These are phyloP conservation scores for Aspergillus ellipticus DNA, from an alignment of 495 filamentous ascomycete genomes.

Conservation along the genomic window DNA sequence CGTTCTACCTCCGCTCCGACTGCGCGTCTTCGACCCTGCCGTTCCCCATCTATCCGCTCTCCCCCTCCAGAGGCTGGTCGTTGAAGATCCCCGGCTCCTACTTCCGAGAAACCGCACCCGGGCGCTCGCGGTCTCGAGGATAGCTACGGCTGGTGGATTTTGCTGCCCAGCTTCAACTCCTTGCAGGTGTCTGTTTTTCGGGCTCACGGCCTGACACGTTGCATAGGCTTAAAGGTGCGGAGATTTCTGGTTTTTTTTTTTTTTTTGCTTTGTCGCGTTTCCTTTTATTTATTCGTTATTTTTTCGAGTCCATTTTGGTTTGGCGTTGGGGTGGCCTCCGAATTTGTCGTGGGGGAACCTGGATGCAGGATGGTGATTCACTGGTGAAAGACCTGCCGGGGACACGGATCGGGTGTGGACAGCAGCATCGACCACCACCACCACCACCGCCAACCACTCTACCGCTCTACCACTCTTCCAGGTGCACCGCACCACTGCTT, in stretches of 20 bases:
- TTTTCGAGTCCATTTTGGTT: conserved; percentile 1
- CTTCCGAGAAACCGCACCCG: neutral
- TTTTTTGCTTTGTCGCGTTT: conserved; percentile 5
- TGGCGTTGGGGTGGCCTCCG: neutral
- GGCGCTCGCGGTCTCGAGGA: neutral
- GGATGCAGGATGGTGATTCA: neutral
- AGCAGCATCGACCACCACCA: neutral
- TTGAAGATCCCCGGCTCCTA: neutral
- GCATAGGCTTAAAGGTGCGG: conserved; percentile 14
- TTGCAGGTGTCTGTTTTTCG: conserved; percentile 20
- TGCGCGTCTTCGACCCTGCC: conserved; percentile 1
- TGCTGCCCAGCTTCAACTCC: conserved; percentile 15
- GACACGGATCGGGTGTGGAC: neutral
- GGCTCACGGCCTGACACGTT: conserved; percentile 18
- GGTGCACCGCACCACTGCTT: too few species aligned
- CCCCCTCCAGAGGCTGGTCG: neutral
- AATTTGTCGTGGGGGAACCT: neutral
- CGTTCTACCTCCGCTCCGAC: conserved; percentile 1
- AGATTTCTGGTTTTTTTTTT: neutral
- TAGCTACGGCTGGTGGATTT: conserved; percentile 1
- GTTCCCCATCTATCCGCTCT: conserved; percentile 2
- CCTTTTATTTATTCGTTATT: conserved; percentile 4
- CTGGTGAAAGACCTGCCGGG: neutral
- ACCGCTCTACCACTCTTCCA: too few species aligned
- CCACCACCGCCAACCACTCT: too few species aligned